Conservation (phyloP, 176 grass and related monocot genomes). For the Canna indica region DNA sequence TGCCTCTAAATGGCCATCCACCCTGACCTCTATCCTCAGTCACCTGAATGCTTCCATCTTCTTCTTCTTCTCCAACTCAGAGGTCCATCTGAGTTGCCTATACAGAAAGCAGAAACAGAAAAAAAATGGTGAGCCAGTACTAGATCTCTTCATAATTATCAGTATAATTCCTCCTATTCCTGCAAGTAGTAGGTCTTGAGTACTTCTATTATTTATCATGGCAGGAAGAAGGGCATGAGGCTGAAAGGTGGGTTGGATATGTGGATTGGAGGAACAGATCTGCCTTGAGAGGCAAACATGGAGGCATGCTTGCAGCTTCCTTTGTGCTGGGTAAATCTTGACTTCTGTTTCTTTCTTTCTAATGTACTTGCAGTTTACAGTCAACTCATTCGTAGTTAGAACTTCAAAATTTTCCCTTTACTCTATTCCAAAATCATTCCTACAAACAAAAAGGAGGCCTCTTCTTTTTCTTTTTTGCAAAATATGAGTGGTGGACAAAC, state of each 20-base stretch:
- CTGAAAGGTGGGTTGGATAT: constrained; percentile 65
- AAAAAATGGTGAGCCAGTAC: constrained; percentile 17
- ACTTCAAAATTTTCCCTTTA: no score
- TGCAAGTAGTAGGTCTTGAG: neutral
- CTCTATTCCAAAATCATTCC: no score
- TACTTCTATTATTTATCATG: constrained; percentile 6
- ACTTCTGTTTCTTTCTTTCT: neutral
- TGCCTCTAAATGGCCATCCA: constrained; percentile 31
- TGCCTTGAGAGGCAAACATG: constrained; percentile 63
- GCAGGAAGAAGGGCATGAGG: constrained; percentile 44
- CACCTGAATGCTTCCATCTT: constrained; percentile 1
- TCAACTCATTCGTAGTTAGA: neutral
- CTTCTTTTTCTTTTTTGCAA: neutral
- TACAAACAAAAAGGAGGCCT: no score
- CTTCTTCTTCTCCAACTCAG: constrained; percentile 15
- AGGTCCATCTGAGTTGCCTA: neutral
- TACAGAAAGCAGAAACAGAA: neutral
- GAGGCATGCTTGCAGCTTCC: constrained; percentile 79
- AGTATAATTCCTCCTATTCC: no score
- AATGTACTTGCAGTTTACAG: neutral
- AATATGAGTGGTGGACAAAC: no score
- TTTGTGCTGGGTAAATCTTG: constrained; percentile 65
- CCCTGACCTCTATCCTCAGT: neutral
- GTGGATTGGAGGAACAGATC: constrained; percentile 88
- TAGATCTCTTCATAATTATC: no score